Evolutionary conservation across 441 rosid species (phyloP), one percentile per base, ranked within the genome.

Genomic region (Biscutella laevigata): DNA sequence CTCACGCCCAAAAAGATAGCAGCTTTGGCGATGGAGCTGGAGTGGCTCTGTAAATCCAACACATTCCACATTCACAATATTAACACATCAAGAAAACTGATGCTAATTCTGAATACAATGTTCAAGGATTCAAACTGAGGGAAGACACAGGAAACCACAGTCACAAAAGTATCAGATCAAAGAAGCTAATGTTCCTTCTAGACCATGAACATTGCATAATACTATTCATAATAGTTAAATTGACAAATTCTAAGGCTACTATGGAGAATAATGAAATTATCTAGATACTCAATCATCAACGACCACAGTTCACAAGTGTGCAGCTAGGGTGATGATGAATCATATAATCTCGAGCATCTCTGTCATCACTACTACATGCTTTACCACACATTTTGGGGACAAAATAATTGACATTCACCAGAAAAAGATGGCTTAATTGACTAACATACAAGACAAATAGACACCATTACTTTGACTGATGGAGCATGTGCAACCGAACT

Each of bases 1-100:
- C 72, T 88, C 98, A 61, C 97, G 75, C 56, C 96, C 95, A 27
- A 84, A 91, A 54, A 91, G 95, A 67, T 84, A 91, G 70, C 92
- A 86, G 56, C 88, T 87, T 64, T 91, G 96, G 40, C 96, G 88
- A 70, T 91, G 95, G 57, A 91, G 81, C 46, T 81, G 79, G 12
- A 83, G 86, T 57, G 96, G 98, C 36, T 87, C 98, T 90, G 83
- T 62, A 35, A 32, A 54, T 4, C 24, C 24, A 48, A 32, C 50
- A 54, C 19, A 53, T 54, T 21, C 37, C 19, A 53, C 41, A 47
- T 38, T 52, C 12, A 40, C 36, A 56, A 25, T 24, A 36, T 9
- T n/a, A 33, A 34, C 7, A 32, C 36, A 36, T 42, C 26, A 52
- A 26, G 13, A 44, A 53, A 26, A 36, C 14, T 14, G 15, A 21